Base-by-base conservation (phyloP, 768 basidiomycete genomes). In the Trametes gibbosa region DNA sequence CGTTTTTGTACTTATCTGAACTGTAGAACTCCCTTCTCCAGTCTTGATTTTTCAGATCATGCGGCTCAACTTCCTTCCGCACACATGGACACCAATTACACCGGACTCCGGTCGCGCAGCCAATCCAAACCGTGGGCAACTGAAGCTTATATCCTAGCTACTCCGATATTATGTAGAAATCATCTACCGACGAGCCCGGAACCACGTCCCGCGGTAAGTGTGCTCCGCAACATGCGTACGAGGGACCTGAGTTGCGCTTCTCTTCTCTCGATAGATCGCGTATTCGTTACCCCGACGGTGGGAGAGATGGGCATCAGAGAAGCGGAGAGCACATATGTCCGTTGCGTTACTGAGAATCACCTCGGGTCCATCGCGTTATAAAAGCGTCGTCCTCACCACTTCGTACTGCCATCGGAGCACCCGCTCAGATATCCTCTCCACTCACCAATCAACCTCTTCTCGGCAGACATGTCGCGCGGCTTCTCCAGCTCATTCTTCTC, bases 401-500 rank as follows among this genome's bases (percentile, higher is more conserved):
- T 39, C 29, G 19, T 23, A 24, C 39, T 50, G n/a, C 23, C 37
- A 46, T 54, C 29, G 46, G 52, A 50, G 58, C 53, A 42, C 58
- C 58, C 51, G 52, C 52, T 50, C 50, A 32, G 52, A 54, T 41
- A 45, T 47, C 19, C 49, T 46, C 23, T 50, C 14, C 21, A 51
- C 58, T 27, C 39, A 56, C 29, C 47, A n/a, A 27, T 56, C 35
- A 46, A 37, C 61, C 54, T 39, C 45, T 39, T 39, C 27, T 39
- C 29, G 42, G 13, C 37, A 68, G 67, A 56, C 63, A 58, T 61
- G 60, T 62, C 58, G 59, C 59, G 59, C 58, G 39, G 61, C 63
- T 51, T 56, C 66, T 27, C 66, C 35, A 41, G 25, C 27, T 40
- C 55, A 9, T 56, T 70, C 59, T 55, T 69, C 62, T 56, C 65